phyloP scores from a whole-genome alignment of 2,329 filamentous ascomycete genomes.

The Pseudopyricularia cyperi region DNA sequence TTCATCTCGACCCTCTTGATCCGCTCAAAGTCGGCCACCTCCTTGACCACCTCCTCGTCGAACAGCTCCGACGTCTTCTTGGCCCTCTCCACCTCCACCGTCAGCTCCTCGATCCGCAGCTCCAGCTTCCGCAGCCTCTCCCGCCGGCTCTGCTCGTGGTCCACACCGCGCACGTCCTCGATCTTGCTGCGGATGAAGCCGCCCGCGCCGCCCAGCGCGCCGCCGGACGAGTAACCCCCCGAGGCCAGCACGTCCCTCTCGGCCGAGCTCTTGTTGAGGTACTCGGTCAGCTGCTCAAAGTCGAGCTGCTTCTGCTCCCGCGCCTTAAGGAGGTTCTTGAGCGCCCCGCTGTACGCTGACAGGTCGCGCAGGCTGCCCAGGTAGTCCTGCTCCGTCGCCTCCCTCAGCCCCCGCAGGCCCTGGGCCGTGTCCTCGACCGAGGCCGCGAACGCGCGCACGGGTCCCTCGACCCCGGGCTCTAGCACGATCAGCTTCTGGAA shows the following conservation, averaged over 20 bases:
- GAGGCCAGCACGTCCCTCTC: slow-evolving; percentile 71
- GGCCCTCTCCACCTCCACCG: slow-evolving; percentile 74
- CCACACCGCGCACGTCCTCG: slow-evolving; percentile 90
- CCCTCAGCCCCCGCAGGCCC: slow-evolving; percentile 68
- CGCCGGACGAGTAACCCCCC: slow-evolving; percentile 31
- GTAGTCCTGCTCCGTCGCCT: slow-evolving; percentile 92
- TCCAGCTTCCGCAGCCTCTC: slow-evolving; percentile 85
- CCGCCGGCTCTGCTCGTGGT: slow-evolving; percentile 82
- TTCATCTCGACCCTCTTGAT: slow-evolving; percentile 94
- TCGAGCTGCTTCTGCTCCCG: slow-evolving; percentile 97
- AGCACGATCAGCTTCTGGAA: slow-evolving; percentile 87
- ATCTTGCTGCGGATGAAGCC: slow-evolving; percentile 88
- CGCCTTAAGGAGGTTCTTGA: slow-evolving; percentile 80
- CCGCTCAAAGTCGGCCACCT: slow-evolving; percentile 86
- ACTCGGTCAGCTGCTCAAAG: slow-evolving; percentile 90
- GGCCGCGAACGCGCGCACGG: slow-evolving; percentile 74
- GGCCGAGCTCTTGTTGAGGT: slow-evolving; percentile 77
- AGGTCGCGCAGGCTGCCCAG: slow-evolving; percentile 86
- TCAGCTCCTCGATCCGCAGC: slow-evolving; percentile 83
- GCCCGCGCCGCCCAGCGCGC: slow-evolving; percentile 58
- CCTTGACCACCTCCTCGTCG: slow-evolving; percentile 88
- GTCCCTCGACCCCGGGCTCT: slow-evolving; percentile 73
- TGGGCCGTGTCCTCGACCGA: slow-evolving; percentile 73
- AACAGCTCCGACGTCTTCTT: slow-evolving; percentile 84
- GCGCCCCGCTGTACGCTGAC: slow-evolving; percentile 80